Base-by-base conservation (phyloP, 495 filamentous ascomycete species). In the Neurospora hispaniola region DNA sequence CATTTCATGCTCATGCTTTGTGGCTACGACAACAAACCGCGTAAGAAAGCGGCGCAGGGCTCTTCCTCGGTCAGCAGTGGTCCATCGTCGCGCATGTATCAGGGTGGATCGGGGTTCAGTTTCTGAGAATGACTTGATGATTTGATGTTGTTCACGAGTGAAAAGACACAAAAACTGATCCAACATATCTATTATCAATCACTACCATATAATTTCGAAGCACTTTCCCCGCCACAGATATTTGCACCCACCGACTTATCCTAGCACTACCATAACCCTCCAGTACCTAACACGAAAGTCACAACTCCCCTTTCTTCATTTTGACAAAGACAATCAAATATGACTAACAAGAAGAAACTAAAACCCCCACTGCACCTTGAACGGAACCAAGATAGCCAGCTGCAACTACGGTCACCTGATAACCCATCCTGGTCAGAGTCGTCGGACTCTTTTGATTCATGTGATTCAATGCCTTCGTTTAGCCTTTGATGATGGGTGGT, bases 1-100 rank as follows among this genome's bases (percentile, higher is more conserved):
- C 82, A 85, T 73, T 87, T 86, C 76, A 86, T 79, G 59, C 80
- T 80, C 71, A 81, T 87, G 71, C 78, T 88, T 27, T 85, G 84
- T 75, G 85, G 85, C 14, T 84, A 81, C 76, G 75, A 82, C 41
- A 80, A 85, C n/a, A 75, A 75, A 27, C 41, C 44, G 72, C 71
- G 71, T 71, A 75, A 59, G 35, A 71, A n/a, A 18, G 14, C 70
- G 69, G 12, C 14, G 9, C 54, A 66, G 27, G 27, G 27, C 14
- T 31, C 54, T 6, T 66, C 54, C 3, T 66, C 54, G 9, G 27
- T 18, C 12, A 66, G 54, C 54, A 35, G 27, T 66, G 54, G 54
- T 66, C 35, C 54, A 0, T 66, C 54, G 14, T 66, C 54, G 23
- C 54, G 23, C 48, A 10, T 59, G 48, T 59, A 59, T 18, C 54